Evolutionary conservation across 1,284 basidiomycete genomes (phyloP), one percentile per base, ranked within the genome.

Genomic region (Austroboletus novae-zelandiae): DNA sequence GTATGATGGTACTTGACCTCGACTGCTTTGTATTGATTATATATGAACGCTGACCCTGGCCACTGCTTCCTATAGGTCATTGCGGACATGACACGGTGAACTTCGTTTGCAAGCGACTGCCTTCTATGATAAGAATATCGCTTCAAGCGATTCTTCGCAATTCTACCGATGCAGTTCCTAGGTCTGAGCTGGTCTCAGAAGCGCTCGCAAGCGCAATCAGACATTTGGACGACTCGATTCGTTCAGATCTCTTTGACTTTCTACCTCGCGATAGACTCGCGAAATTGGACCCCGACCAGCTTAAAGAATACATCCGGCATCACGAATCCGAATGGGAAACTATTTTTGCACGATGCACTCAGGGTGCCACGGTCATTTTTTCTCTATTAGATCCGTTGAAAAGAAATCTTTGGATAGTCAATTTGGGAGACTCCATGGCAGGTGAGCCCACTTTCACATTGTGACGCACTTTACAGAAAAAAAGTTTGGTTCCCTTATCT

Each of bases 351-450:
- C 73, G 76, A 29, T 81, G 79, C 61, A 77, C 84, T 54, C 75
- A 82, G 39, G 85, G 85, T 27, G 73, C 76, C n/a, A 86, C 85
- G 1, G 78, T 78, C 20, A 68, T 87, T 31, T 61, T 85, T 37
- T 72, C 81, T 18, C 63, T 86, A 34, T 65, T 76, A 34, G 81
- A 86, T 64, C 78, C 81, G 5, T 54, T 60, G 10, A 72, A 66
- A 45, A 71, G 67, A 45, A 75, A 81, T 55, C 55, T 87, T 11
- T 86, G 84, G 84, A 69, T 85, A 35, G 79, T 77, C n/a, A 84
- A 81, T 64, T 68, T 87, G 31, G 84, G 84, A 14, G 79, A 86
- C 62, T 82, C 81, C 57, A 75, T 77, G 60, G 83, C 84, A 66
- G 79, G 84, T 83, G 58, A 42, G 69, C 29, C 44, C 11, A 32